Base-by-base conservation (phyloP, 1,284 basidiomycete species). In the Neotropicomus parvogracilis region DNA sequence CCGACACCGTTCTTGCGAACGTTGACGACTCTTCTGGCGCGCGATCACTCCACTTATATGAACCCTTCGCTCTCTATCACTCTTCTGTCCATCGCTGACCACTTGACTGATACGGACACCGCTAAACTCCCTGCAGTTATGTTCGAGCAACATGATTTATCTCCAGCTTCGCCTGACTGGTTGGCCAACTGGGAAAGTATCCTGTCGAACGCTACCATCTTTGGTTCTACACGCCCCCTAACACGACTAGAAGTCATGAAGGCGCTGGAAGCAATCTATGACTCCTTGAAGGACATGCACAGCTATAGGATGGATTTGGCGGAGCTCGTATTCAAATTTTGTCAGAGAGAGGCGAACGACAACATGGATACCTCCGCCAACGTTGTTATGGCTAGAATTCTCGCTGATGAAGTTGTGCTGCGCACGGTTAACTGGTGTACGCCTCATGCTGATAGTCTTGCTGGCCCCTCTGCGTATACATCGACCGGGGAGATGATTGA, bases 91-190 rank as follows among this genome's bases (percentile, higher is more conserved):
- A 72, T 88, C 41, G 75, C 81, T 27, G 75, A 78, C 19, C 78
- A 87, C 59, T 70, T 88, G 19, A 73, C 78, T 2, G 85, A 88
- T 54, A 56, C 62, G 11, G 81, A 86, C 58, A 82, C 82, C 1
- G 75, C 80, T 2, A 74, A 75, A 42, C 70, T 87, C 5, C 77
- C 85, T 6, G 58, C 59, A 12, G 66, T 78, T 36, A 83, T 88
- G 80, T 69, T 73, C 26, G 76, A 80, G 38, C 79, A 83, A 49
- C 79, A 83, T 51, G 76, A 79, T 39, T 71, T 89, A 29, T 81
- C 78, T 3, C 87, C 86, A 0, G 82, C 82, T 12, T 80, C 81
- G 0, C 75, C 81, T 0, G 73, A 79, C 9, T 89, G 86, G 86
- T 64, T 88, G 19, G 66, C 69, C 6, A 80, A 83, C 57, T 88